Evolutionary conservation across 768 basidiomycete genomes (phyloP).

Genomic region (Hericium rajendrae): DNA sequence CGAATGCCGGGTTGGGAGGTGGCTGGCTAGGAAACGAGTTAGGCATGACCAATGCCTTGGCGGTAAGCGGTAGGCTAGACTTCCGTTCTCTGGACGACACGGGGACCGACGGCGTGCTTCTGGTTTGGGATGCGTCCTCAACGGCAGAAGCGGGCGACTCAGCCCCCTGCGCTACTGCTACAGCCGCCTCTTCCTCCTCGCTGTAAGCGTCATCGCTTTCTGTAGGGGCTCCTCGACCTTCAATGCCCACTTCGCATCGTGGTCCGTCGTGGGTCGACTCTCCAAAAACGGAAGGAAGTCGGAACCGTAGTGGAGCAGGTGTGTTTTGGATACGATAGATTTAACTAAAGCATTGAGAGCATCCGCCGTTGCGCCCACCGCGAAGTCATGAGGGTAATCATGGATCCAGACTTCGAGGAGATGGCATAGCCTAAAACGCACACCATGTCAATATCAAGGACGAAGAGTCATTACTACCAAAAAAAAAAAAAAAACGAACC

Average conservation of each 20-base stretch:
- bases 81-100: constrained; percentile 48
- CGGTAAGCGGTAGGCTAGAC: constrained; percentile 51
- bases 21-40: too few relatives aligned
- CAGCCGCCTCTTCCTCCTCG: constrained; percentile 45
- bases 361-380: constrained; percentile 61
- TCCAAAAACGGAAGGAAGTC: constrained; percentile 78
- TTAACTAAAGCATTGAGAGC: constrained; percentile 70
- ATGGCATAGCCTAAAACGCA: constrained; percentile 55
- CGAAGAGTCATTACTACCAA: too few relatives aligned
- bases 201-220: constrained; percentile 58
- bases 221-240: constrained; percentile 47
- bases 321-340: constrained; percentile 69
- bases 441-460: neutral
- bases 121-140: neutral
- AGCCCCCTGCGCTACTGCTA: constrained; percentile 1
- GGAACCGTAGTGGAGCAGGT: constrained; percentile 77
- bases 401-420: constrained; percentile 71
- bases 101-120: constrained; percentile 1
- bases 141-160: neutral
- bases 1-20: neutral
- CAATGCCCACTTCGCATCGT: constrained; percentile 67
- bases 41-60: constrained; percentile 31
- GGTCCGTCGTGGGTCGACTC: constrained; percentile 54
- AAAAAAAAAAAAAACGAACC: constrained; percentile 29
- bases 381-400: constrained; percentile 71